Base-by-base conservation (phyloP, 441 rosid species). In the Heliophila coronopifolia region DNA sequence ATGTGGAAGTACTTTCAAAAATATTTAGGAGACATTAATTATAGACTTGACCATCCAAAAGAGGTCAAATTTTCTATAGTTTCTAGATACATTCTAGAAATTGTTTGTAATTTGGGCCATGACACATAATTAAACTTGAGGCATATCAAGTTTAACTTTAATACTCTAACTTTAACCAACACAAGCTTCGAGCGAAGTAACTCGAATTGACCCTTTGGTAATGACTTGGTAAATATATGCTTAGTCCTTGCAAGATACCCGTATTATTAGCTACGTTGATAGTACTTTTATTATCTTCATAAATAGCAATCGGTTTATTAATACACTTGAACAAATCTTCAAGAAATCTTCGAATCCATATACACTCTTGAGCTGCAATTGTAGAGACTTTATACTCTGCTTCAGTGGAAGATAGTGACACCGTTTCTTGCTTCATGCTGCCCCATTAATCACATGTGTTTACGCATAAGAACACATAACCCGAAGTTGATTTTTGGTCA, bases 391-490 rank as follows among this genome's bases (percentile, higher is more conserved):
- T 42, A 9, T 38, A 16, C 43, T 39, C 13, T 0, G 42, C n/a
- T 24, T 15, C 32, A 24, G 26, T 44, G 30, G 46, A 23, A 34
- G 43, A 50, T 1, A 50, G 1, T 0, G 28, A 27, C 27, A 53
- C 2, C 0, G 37, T 9, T 26, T 7, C 34, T 7, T 36, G 9
- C 22, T n/a, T 30, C 19, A 19, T 25, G 32, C 27, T 45, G 7
- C 24, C 23, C 44, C 24, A 49, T 11, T 28, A 49, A 12, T 31
- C 1, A 1, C 30, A 10, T 23, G 43, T 35, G 10, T 50, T 33
- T 20, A 43, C 34, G 7, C 33, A 34, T 14, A 50, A 35, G 14
- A 50, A 50, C 42, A 50, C 43, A 23, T 22, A 50, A 1, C 33
- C n/a, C 0, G 12, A 49, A 15, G 32, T 50, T 3, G 33, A 35